Conservation (phyloP, 768 basidiomycete species). For the Serendipita sp. region DNA sequence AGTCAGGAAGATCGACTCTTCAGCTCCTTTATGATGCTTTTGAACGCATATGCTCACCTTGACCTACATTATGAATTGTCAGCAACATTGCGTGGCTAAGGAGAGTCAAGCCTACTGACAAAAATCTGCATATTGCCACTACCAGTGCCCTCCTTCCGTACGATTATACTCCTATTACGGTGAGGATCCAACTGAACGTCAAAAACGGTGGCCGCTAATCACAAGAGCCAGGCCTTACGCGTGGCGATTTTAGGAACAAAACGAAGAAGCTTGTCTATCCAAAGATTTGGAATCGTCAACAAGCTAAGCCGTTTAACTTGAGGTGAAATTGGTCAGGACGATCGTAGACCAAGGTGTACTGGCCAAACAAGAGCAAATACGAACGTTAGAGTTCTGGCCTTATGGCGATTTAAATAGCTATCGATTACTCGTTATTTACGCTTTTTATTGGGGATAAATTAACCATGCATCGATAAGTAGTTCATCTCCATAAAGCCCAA, state of each 20-base stretch:
- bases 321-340: background rate
- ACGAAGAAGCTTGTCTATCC: conserved; percentile 56
- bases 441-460: too few relatives aligned
- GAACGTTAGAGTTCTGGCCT: background rate
- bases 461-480: too few relatives aligned
- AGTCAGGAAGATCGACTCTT: background rate
- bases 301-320: conserved; percentile 25
- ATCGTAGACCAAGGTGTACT: background rate
- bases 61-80: conserved; percentile 2
- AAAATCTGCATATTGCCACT: conserved; percentile 79
- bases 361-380: conserved; percentile 1
- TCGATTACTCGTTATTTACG: too few relatives aligned
- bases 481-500: too few relatives aligned
- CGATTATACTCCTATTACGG: too few relatives aligned
- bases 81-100: conserved; percentile 5
- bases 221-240: background rate
- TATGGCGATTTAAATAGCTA: too few relatives aligned
- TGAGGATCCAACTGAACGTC: too few relatives aligned
- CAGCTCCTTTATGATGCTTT: conserved; percentile 10
- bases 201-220: too few relatives aligned
- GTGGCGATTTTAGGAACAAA: background rate
- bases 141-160: background rate
- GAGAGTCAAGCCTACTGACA: conserved; percentile 35
- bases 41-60: background rate
- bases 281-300: conserved; percentile 82